Base-by-base conservation (phyloP, 169 alveolate genomes). In the Condylostoma magnum region DNA sequence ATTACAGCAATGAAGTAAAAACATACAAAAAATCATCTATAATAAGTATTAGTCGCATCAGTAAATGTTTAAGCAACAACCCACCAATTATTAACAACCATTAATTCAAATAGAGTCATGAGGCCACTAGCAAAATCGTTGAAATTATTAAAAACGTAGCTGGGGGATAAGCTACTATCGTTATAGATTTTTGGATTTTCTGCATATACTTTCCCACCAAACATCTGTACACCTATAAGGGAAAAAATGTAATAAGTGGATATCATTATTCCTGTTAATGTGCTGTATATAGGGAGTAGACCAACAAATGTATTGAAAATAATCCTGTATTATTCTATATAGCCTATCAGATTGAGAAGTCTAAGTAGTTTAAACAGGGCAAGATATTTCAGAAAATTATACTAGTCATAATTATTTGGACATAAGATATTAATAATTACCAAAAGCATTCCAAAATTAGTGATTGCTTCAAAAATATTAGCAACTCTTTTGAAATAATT, bases 11-110 rank as follows among this genome's bases (percentile, higher is more conserved):
- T 6, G 27, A 50, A 50, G 58, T 50, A 50, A 22, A 12, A 50
- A 50, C 33, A 10, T 12, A 50, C 22, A 18, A 50, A 50, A 22
- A 15, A 50, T 6, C 10, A 18, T 30, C 22, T 50, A 10, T 10
- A 10, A 22, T 10, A 10, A 6, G 31, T 22, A 18, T 15, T 12
- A 50, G 51, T 28, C 6, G 56, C 51, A 22, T 65, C 37, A 0
- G 44, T 71, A 51, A 27, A 73, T 63, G 74, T 73, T 20, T 53
- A 50, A 4, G 63, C 52, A 67, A 12, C 74, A 6, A 73, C 50
- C n/a, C 20, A 57, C 79, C 83, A 72, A 34, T 79, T 79, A 33
- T 79, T 79, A 6, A 79, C 83, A 0, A 79, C 83, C 86, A 79
- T 71, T 25, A 79, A 30, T 18, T 44, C 71, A 55, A 73, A 79